These are phyloP conservation scores for Darksidea phi DNA, from an alignment of 495 filamentous ascomycete species.

Conservation along the genomic window DNA sequence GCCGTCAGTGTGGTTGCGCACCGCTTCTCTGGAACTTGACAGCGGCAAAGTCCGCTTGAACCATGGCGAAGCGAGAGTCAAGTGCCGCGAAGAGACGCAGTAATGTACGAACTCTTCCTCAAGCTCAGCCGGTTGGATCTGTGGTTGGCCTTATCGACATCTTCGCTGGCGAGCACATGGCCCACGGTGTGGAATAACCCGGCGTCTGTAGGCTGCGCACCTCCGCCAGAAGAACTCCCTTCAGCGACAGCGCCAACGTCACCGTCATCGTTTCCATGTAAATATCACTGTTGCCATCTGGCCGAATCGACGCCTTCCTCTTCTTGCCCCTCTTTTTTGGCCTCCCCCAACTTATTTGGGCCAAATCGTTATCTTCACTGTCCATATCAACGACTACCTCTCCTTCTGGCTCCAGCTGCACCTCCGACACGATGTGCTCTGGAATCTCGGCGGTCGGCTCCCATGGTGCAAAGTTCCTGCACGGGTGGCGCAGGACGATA, in stretches of 20 bases:
- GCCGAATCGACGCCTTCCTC: no score
- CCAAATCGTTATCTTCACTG: no score
- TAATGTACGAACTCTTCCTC: constrained; percentile 22
- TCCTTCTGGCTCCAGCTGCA: not conserved
- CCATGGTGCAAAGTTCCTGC: not conserved
- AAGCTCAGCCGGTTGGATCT: not conserved
- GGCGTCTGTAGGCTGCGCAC: not conserved
- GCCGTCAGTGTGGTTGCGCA: constrained; percentile 34
- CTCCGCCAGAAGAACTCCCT: not conserved
- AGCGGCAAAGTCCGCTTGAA: constrained; percentile 44
- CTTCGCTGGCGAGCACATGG: not conserved
- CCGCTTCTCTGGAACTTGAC: not conserved
- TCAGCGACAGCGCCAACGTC: not conserved
- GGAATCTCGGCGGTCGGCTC: not conserved
- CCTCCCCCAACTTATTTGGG: no score
- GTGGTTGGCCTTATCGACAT: not conserved
- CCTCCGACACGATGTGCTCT: not conserved
- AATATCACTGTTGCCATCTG: no score
- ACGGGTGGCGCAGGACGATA: not conserved
- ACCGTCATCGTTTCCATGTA: no score
- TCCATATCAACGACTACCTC: no score
- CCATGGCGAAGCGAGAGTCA: constrained; percentile 50
- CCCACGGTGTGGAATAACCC: not conserved
- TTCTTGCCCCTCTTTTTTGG: no score
- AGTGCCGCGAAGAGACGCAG: constrained; percentile 55